phyloP scores from a whole-genome alignment of 1,284 basidiomycete species.

The Meira nashicola region DNA sequence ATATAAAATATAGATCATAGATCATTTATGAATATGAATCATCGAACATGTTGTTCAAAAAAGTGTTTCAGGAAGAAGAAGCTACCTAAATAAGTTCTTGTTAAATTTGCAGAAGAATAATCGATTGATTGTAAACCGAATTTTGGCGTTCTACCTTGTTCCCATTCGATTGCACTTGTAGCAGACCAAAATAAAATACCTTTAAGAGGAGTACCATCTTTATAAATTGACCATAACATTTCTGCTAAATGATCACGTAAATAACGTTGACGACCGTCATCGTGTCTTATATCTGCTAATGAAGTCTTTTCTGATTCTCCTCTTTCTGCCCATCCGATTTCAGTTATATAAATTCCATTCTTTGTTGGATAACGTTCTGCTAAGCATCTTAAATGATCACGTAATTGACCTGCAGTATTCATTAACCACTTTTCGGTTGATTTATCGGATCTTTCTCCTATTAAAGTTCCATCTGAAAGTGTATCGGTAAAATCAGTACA shows the following conservation, averaged over 20 bases:
- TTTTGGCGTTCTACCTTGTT: not conserved
- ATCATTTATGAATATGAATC: too few species aligned
- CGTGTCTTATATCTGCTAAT: slow-evolving; percentile 16
- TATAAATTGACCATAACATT: not conserved
- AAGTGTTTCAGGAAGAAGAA: slow-evolving; percentile 5
- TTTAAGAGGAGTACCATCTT: not conserved
- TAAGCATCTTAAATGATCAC: slow-evolving; percentile 18
- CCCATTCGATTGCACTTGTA: slow-evolving; percentile 5
- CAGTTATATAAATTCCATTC: slow-evolving; percentile 21
- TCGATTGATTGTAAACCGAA: slow-evolving; percentile 3
- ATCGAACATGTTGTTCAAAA: slow-evolving; percentile 1
- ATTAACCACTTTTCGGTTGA: slow-evolving; percentile 21
- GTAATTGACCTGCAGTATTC: slow-evolving; percentile 22
- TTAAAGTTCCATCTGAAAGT: slow-evolving; percentile 8
- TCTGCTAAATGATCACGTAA: slow-evolving; percentile 19
- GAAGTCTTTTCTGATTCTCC: slow-evolving; percentile 14
- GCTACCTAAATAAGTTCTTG: slow-evolving; percentile 4
- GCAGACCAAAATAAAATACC: slow-evolving; percentile 5
- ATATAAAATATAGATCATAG: too few species aligned
- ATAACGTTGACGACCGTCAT: slow-evolving; percentile 18
- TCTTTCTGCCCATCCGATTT: slow-evolving; percentile 25
- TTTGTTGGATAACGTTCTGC: slow-evolving; percentile 12
- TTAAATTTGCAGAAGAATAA: not conserved
- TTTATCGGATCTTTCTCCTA: slow-evolving; percentile 17
- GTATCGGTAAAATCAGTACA: slow-evolving; percentile 5